A percentile compares a stretch with the other conserved stretches of the same genome.
Evolutionary conservation across 1,139 yeast genomes (phyloP).

Genomic region (Lodderomyces jiufengensis): DNA sequence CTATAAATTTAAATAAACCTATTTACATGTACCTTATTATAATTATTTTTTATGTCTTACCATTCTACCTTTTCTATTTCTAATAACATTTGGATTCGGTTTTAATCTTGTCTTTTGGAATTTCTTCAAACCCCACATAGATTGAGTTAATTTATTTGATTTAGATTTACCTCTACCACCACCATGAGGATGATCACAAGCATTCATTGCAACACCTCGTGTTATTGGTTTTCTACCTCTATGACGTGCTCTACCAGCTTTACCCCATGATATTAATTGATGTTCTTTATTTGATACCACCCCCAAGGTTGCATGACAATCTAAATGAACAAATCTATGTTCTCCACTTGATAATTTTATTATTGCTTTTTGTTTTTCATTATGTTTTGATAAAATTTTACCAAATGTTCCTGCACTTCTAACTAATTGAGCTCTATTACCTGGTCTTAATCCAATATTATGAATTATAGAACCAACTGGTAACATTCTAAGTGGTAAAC

Average conservation of each 20-base stretch:
- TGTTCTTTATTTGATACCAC: constrained; percentile 94
- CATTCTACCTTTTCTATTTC: constrained; percentile 12
- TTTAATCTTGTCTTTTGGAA: constrained; percentile 78
- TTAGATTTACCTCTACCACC: constrained; percentile 99
- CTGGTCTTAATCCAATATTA: constrained; percentile 70
- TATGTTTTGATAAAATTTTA: constrained; percentile 75
- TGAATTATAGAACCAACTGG: constrained; percentile 92
- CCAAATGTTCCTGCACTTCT: constrained; percentile 96
- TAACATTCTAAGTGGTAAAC: constrained; percentile 86
- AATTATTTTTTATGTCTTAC: constrained; percentile 10
- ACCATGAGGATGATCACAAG: constrained; percentile 98
- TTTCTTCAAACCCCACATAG: constrained; percentile 98
- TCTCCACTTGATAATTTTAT: constrained; percentile 88
- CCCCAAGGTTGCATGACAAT: constrained; percentile 93
- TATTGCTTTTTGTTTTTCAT: constrained; percentile 68
- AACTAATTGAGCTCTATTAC: constrained; percentile 89
- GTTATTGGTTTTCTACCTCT: constrained; percentile 92
- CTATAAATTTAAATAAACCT: no score
- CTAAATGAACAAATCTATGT: constrained; percentile 80
- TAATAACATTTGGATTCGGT: constrained; percentile 10
- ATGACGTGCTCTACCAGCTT: constrained; percentile 94
- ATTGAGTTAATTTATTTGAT: constrained; percentile 89
- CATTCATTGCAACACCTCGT: constrained; percentile 98
- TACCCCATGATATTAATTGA: constrained; percentile 86
- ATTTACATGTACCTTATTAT: no score